Base-by-base conservation (phyloP, 495 filamentous ascomycete species). In the Hyphodiscus hymeniophilus region DNA sequence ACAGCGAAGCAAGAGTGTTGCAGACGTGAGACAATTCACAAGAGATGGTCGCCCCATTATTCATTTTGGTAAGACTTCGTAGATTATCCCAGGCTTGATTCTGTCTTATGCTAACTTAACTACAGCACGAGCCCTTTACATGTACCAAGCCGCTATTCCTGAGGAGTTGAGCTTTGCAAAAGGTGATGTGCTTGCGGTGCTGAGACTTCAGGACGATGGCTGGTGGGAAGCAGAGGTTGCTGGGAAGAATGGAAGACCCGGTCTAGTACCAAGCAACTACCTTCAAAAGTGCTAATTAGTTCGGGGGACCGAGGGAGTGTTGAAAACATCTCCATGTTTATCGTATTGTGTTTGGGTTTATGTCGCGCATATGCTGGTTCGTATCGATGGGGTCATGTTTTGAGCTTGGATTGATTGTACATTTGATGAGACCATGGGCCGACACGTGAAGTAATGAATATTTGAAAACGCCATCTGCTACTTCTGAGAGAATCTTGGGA, bases 201-300 rank as follows among this genome's bases (percentile, higher is more conserved):
- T 94, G 28, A 74, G 88, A 52, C 79, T 90, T 49, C 94, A 99
- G 63, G 94, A 99, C 65, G 94, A 99, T 60, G 94, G 94, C 10
- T 99, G 94, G 94, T 99, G 94, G 94, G 92, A 97, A 71, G 92
- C 94, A 12, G 90, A 96, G 66, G 77, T 95, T 44, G 85, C 88
- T 42, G 85, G 86, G 0, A 80, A 78, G 56, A 81, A 81, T 21
- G 74, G 78, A 16, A 74, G 80, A 55, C 69, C 85, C 10, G 94
- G 94, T 20, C 70, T 99, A 59, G 94, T 97, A 43, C 94, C 94
- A 18, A 95, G 90, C 66, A 99, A 99, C 66, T 99, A 99, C 60
- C 67, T 99, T 61, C 88, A 94, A 68, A 70, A 73, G 34, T 82
- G 76, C 62, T 87, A 63, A 64, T 42, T 33, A 35, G 32, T 54